Percentiles rank a stretch among this genome's conserved stretches.
Evolutionary conservation across 163 green algal species (phyloP).

Genomic region (Volvox carteri): DNA sequence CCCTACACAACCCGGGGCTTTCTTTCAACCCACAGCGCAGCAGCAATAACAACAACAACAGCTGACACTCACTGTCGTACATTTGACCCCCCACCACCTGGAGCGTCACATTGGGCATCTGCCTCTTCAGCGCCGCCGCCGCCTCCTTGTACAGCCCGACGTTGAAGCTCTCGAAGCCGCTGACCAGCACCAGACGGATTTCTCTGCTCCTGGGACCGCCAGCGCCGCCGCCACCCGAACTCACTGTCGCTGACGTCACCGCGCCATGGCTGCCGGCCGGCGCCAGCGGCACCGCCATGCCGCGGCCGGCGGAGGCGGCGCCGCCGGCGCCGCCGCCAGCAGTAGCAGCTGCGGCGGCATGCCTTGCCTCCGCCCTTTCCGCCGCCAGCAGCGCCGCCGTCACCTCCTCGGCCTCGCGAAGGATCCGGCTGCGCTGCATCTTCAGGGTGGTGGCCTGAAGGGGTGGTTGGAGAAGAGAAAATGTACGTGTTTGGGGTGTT

Average conservation of each 20-base stretch:
- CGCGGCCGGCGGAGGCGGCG: background rate
- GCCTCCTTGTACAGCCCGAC: slow-evolving; percentile 91
- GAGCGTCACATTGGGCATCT: slow-evolving; percentile 64
- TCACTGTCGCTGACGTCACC: background rate
- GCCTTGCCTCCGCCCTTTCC: slow-evolving; percentile 44
- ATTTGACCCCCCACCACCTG: slow-evolving; percentile 56
- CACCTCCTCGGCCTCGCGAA: slow-evolving; percentile 74
- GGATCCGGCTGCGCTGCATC: slow-evolving; percentile 73
- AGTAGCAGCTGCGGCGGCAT: slow-evolving; percentile 20
- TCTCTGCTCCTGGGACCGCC: background rate
- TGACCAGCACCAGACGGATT: slow-evolving; percentile 92
- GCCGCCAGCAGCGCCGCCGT: slow-evolving; percentile 45
- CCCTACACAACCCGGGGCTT: no score
- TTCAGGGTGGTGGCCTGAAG: slow-evolving; percentile 64
- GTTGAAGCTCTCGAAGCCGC: slow-evolving; percentile 98
- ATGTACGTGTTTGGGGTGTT: no score
- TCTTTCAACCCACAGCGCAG: no score
- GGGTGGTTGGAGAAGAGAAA: no score
- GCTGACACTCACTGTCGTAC: background rate
- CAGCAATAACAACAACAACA: no score
- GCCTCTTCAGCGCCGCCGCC: slow-evolving; percentile 54
- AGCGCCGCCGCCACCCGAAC: slow-evolving; percentile 1
- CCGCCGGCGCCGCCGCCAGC: background rate
- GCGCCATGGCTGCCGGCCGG: background rate
- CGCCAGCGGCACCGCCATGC: slow-evolving; percentile 1